Evolutionary conservation across 1,284 basidiomycete genomes (phyloP), one percentile per base, ranked within the genome.

Genomic region (Ganoderma multipileum): DNA sequence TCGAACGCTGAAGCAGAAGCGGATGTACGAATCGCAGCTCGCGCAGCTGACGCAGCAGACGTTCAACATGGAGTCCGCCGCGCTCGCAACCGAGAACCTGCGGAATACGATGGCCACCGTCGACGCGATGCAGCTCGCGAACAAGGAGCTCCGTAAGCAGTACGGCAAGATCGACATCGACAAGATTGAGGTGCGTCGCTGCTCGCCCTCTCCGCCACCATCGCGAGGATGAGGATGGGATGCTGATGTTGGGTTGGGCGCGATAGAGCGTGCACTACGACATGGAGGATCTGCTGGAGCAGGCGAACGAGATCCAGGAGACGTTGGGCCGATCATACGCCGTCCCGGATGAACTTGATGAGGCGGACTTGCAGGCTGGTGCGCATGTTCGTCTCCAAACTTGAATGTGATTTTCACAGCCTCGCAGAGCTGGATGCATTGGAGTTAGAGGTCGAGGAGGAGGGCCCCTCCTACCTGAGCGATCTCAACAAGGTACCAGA

Each of bases 31-130:
- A 80, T 84, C 85, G 18, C 98, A 99, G 80, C 87, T 99, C 44
- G 87, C 89, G 11, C 96, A 98, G 80, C 86, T 99, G 16, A 87
- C 94, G 61, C 98, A 99, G 79, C 98, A 99, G 81, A 92, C 95
- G 28, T 99, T 96, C 85, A 99, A 99, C 82, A 99, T 99, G 95
- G 97, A 99, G 83, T 97, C 95, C 71, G 94, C 97, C 30, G 90
- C 94, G 12, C 91, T 99, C 81, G 93, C 96, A 20, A 99, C 97
- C 4, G 98, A 99, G 82, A 99, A 99, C 81, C 82, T 99, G 74
- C 90, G 96, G 71, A 99, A 99, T 79, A 99, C 98, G 75, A 99
- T 99, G 98, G 97, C 96, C n/a, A 99, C 98, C 0, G 92, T 99
- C 28, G 96, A 98, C 76, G 98, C 96, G 6, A 99, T 99, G 97